Conservation (phyloP, 345 rosid species). For the Geranium brycei region DNA sequence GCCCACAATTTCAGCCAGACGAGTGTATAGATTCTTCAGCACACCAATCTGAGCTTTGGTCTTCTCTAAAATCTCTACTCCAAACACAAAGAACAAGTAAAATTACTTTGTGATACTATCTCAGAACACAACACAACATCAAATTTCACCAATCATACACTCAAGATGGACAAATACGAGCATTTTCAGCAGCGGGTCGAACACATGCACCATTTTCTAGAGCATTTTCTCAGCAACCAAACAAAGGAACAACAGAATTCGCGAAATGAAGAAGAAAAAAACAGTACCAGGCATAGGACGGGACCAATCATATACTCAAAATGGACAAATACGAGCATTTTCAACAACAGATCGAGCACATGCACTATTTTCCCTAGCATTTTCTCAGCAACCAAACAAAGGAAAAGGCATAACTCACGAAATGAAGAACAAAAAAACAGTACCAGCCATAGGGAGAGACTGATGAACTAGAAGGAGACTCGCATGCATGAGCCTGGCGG, state of each 20-base stretch:
- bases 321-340: no score
- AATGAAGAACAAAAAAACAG: neutral
- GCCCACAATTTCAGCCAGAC: constrained; percentile 41
- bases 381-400: neutral
- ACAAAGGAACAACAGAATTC: neutral
- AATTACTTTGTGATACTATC: neutral
- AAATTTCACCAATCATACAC: no score
- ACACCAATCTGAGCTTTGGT: constrained; percentile 42
- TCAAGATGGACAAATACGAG: no score
- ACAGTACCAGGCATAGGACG: neutral
- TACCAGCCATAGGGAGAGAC: constrained; percentile 76
- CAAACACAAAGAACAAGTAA: neutral
- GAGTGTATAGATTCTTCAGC: constrained; percentile 44
- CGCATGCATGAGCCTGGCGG: constrained; percentile 57
- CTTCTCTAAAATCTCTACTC: constrained; percentile 57
- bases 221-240: neutral
- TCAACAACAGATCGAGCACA: no score
- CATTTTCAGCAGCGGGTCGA: no score
- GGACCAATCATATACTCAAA: no score
- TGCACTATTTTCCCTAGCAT: neutral
- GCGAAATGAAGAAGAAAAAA: neutral
- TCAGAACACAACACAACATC: neutral
- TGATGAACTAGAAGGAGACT: constrained; percentile 77
- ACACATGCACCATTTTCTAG: no score
- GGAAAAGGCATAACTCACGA: neutral